Conservation (phyloP, 2,329 filamentous ascomycete genomes). For the Diplodia corticola region DNA sequence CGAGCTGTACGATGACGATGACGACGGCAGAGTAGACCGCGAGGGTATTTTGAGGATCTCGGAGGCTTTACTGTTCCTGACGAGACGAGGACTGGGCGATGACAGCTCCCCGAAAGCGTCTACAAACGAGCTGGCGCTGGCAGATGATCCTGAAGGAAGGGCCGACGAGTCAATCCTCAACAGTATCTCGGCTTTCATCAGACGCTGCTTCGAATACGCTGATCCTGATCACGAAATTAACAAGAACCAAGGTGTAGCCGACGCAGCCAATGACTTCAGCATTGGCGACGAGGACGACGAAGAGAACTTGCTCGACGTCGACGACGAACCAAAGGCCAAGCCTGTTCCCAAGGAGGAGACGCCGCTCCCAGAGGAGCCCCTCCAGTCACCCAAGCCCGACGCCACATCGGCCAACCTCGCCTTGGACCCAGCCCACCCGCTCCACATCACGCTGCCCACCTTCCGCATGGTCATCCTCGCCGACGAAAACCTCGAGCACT, state of each 20-base stretch:
- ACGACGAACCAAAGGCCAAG: slow-evolving; percentile 36
- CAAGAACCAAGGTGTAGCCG: slow-evolving; percentile 39
- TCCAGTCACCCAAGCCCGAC: slow-evolving; percentile 32
- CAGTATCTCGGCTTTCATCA: slow-evolving; percentile 93
- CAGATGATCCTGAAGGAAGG: slow-evolving; percentile 29
- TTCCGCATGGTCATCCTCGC: slow-evolving; percentile 98
- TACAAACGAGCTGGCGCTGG: slow-evolving; percentile 50
- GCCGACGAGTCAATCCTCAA: slow-evolving; percentile 83
- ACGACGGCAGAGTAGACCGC: slow-evolving; percentile 86
- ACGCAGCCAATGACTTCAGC: slow-evolving; percentile 62
- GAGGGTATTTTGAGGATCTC: slow-evolving; percentile 95
- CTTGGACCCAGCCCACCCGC: slow-evolving; percentile 85
- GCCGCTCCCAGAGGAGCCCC: slow-evolving; percentile 22
- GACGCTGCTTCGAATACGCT: slow-evolving; percentile 95
- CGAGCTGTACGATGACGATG: slow-evolving; percentile 91
- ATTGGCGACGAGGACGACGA: slow-evolving; percentile 68
- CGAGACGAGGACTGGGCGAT: slow-evolving; percentile 80
- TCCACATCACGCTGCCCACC: slow-evolving; percentile 94
- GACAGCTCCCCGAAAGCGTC: slow-evolving; percentile 66
- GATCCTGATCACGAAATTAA: slow-evolving; percentile 76
- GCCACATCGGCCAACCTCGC: slow-evolving; percentile 70
- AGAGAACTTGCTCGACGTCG: slow-evolving; percentile 60
- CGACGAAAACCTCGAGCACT: slow-evolving; percentile 92
- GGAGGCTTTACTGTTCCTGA: slow-evolving; percentile 89
- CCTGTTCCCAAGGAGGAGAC: slow-evolving; percentile 26